These are phyloP conservation scores for Solanum pinnatisectum DNA, from an alignment of 257 asterid genomes.

Conservation along the genomic window DNA sequence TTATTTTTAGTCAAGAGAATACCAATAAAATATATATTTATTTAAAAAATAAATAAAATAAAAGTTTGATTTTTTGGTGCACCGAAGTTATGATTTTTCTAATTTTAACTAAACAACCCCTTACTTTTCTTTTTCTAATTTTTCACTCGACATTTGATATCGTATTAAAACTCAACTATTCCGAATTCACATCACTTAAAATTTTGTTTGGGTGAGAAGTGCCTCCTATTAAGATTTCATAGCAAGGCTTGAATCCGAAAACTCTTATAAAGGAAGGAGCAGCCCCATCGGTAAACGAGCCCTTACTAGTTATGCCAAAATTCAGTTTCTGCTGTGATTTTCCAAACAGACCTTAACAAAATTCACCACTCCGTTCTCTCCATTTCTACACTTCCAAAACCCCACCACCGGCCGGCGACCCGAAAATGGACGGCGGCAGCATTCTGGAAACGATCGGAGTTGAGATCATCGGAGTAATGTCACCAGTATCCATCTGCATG, in stretches of 20 bases:
- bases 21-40: too few species aligned
- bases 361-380: not conserved
- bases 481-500: conserved; percentile 96
- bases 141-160: too few species aligned
- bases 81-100: too few species aligned
- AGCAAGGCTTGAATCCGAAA: too few species aligned
- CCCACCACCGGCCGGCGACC: not conserved
- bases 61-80: too few species aligned
- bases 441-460: conserved; percentile 63
- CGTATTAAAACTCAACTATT: too few species aligned
- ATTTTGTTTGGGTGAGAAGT: too few species aligned
- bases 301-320: not conserved
- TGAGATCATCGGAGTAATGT: conserved; percentile 85
- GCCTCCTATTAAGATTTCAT: too few species aligned
- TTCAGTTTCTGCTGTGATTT: not conserved
- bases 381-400: not conserved
- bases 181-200: fast-evolving
- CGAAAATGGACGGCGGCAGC: conserved; percentile 66
- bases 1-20: too few species aligned
- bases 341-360: not conserved
- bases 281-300: too few species aligned
- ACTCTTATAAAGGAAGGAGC: not conserved
- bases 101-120: not conserved
- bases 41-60: too few species aligned
- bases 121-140: not conserved